Percentiles rank a stretch among this genome's conserved stretches.
These are phyloP conservation scores for Agrocybe chaxingu DNA, from an alignment of 768 basidiomycete genomes.

Conservation along the genomic window DNA sequence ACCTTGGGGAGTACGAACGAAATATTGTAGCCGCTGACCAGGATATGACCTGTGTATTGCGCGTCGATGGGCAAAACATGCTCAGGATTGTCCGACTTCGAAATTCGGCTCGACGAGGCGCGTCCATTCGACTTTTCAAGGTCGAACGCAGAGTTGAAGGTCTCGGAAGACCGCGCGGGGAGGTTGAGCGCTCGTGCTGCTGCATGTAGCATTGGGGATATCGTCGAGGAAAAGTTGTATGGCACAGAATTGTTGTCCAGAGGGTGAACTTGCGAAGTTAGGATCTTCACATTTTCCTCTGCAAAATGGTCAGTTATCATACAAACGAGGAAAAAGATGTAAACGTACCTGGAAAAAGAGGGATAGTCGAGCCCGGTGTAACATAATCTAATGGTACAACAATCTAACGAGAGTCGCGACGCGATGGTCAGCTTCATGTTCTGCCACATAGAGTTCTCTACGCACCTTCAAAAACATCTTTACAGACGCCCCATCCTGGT, in stretches of 20 bases:
- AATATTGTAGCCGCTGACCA: constrained; percentile 74
- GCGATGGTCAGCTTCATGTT: too few relatives aligned
- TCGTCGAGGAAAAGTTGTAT: constrained; percentile 67
- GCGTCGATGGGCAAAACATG: constrained; percentile 49
- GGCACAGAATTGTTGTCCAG: constrained; percentile 68
- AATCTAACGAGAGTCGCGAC: constrained; percentile 36
- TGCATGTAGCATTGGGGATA: constrained; percentile 61
- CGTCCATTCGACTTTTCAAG: constrained; percentile 31
- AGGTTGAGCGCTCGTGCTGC: constrained; percentile 70
- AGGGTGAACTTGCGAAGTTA: constrained; percentile 73
- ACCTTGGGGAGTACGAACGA: constrained; percentile 73
- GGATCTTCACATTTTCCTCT: constrained; percentile 81
- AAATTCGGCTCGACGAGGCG: constrained; percentile 31
- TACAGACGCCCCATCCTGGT: constrained; percentile 61
- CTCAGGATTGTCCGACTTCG: constrained; percentile 33
- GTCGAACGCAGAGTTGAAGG: constrained; percentile 58
- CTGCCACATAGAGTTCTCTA: background rate
- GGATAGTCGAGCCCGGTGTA: constrained; percentile 63
- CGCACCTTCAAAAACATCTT: constrained; percentile 76
- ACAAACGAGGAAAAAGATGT: background rate
- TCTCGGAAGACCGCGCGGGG: constrained; percentile 54
- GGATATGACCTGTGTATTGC: constrained; percentile 70
- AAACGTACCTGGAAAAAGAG: constrained; percentile 67
- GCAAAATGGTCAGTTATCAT: background rate
- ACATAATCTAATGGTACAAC: constrained; percentile 65